Base-by-base conservation (phyloP, 139 green algal species). In the Marvania coccoides region DNA sequence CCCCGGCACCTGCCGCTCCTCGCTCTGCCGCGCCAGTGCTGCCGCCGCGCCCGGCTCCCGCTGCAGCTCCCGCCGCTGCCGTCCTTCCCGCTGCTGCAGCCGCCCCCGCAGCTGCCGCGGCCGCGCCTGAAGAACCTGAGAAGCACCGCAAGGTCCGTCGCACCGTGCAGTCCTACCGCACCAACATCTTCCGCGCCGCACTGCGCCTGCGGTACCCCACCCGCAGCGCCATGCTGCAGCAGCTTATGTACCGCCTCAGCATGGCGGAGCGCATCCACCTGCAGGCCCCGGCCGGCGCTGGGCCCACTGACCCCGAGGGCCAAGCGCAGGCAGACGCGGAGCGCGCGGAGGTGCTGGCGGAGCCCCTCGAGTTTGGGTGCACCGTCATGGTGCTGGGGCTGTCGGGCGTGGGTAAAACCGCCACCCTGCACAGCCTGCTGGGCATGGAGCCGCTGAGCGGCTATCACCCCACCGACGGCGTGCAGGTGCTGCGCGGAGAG, bases 311-410 rank as follows among this genome's bases (percentile, higher is more conserved):
- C 24, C 31, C 59, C 28, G 73, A 71, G 46, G 73, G 58, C 19
- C 24, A 36, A 29, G 73, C 61, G 35, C 46, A 74, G 51, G 30
- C 42, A 51, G 53, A 67, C 12, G 61, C 69, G 8, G 58, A 75
- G 53, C 70, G 76, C 7, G 59, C 70, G 13, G 65, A 74, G 46
- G 70, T 78, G 30, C 33, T 73, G 56, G 68, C 37, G 6, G 63
- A 80, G 40, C 40, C 63, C 4, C 65, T 74, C 45, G 63, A 72
- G 58, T 67, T 83, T 57, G 60, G 42, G 10, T 80, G 61, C 67
- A 92, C 77, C 26, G 74, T 95, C 30, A 64, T 95, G 65, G 36
- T 91, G n/a, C 69, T 95, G 23, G 88, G 88, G 51, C 82, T 88
- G 62, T 42, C 47, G 6, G 87, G 87, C 35, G 67, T 77, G 15